Evolutionary conservation across 116 monocot genomes (phyloP).

Genomic region (Papilionanthe hybrid): DNA sequence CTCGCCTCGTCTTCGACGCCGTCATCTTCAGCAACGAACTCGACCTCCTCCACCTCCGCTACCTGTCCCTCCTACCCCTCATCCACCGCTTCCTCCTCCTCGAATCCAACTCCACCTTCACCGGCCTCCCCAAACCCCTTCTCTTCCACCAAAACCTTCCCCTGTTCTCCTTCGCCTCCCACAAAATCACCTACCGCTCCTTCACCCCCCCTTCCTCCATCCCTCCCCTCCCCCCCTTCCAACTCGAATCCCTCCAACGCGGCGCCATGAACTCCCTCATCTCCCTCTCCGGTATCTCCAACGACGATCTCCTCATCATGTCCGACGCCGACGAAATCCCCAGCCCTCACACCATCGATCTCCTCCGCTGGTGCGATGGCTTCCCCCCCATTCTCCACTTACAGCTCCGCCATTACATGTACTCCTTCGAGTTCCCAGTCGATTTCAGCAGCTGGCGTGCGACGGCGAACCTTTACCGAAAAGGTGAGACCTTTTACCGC

Average conservation of each 20-base stretch:
- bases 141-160: slow-evolving; percentile 18
- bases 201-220: neutral
- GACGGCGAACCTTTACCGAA: neutral
- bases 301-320: slow-evolving; percentile 9
- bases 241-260: slow-evolving; percentile 50
- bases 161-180: neutral
- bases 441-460: slow-evolving; percentile 15
- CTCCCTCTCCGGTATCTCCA: neutral
- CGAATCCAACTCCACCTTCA: slow-evolving; percentile 85
- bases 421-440: slow-evolving; percentile 9
- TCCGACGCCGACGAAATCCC: slow-evolving; percentile 9
- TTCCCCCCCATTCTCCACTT: slow-evolving; percentile 5
- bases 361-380: slow-evolving; percentile 12
- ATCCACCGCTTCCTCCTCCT: slow-evolving; percentile 66
- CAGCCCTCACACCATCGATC: neutral
- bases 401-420: slow-evolving; percentile 6
- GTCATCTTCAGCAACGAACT: slow-evolving; percentile 88
- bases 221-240: slow-evolving; percentile 38
- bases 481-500: neutral
- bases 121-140: slow-evolving; percentile 57
- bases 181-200: neutral
- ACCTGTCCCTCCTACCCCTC: slow-evolving; percentile 52
- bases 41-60: slow-evolving; percentile 74
- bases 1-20: slow-evolving; percentile 75
- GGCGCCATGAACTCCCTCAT: slow-evolving; percentile 50